phyloP scores from a whole-genome alignment of 306 rosid species.

The Lathyrus sativus region DNA sequence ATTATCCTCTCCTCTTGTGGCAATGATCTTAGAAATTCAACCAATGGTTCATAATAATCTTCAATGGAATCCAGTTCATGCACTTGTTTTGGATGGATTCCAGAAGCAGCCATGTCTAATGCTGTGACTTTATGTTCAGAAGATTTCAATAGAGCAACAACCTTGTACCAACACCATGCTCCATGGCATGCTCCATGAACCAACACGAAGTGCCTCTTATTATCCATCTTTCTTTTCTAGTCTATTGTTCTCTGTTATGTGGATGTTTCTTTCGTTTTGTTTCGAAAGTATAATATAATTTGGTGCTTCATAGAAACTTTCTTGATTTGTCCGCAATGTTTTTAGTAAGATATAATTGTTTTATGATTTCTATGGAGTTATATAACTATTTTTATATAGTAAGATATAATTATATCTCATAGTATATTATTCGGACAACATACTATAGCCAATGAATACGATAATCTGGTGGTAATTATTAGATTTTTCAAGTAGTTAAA shows the following conservation, averaged over 20 bases:
- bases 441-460: too few relatives aligned
- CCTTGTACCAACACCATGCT: slow-evolving; percentile 72
- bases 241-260: neutral
- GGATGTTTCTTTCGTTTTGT: neutral
- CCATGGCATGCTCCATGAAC: slow-evolving; percentile 68
- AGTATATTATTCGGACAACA: too few relatives aligned
- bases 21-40: slow-evolving; percentile 44
- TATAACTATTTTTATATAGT: too few relatives aligned
- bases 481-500: too few relatives aligned
- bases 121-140: slow-evolving; percentile 53
- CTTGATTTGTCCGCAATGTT: too few relatives aligned
- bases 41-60: slow-evolving; percentile 52
- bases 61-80: slow-evolving; percentile 38
- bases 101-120: slow-evolving; percentile 60
- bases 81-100: slow-evolving; percentile 47
- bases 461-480: too few relatives aligned
- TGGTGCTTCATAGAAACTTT: too few relatives aligned
- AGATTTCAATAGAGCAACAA: slow-evolving; percentile 39
- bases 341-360: too few relatives aligned
- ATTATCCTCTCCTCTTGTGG: slow-evolving; percentile 48
- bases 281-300: neutral
- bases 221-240: slow-evolving; percentile 14
- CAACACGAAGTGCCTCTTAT: slow-evolving; percentile 49
- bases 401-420: too few relatives aligned
- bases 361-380: too few relatives aligned